Percentiles rank a stretch among this genome's conserved stretches.
phyloP scores from a whole-genome alignment of 2,329 filamentous ascomycete species.

The Ramularia collo-cygni region DNA sequence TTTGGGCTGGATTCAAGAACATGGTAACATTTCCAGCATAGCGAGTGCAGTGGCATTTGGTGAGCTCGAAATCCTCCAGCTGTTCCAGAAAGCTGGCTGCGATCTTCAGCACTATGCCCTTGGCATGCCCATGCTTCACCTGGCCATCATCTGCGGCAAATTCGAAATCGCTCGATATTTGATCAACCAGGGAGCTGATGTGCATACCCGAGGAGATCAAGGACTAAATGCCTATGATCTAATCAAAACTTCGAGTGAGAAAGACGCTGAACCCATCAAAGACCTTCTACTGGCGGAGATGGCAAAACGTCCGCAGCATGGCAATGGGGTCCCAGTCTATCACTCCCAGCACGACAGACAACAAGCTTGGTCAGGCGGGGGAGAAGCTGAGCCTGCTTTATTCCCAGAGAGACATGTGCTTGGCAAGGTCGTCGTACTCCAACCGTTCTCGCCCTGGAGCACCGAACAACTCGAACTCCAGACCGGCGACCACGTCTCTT shows the following conservation, averaged over 20 bases:
- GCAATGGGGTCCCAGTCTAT: not conserved
- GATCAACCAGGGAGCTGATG: not conserved
- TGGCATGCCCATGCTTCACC: slow-evolving; percentile 1
- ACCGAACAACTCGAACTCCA: not conserved
- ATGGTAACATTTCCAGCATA: not conserved
- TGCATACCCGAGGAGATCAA: not conserved
- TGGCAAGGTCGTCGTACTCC: not conserved
- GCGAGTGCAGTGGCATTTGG: slow-evolving; percentile 1
- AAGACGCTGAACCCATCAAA: not conserved
- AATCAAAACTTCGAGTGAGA: not conserved
- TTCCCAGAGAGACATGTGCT: no score
- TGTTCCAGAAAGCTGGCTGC: not conserved
- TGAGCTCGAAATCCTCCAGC: not conserved
- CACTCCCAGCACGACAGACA: not conserved
- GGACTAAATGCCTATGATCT: not conserved
- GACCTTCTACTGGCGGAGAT: not conserved
- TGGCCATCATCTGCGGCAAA: not conserved
- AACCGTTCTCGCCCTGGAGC: not conserved
- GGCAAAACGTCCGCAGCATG: not conserved
- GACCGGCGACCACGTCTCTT: not conserved
- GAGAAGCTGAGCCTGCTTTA: no score
- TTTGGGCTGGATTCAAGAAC: not conserved
- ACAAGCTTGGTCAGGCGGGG: not conserved
- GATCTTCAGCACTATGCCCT: not conserved
- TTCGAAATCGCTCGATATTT: not conserved